These are phyloP conservation scores for Fusarium multiceps DNA, from an alignment of 2,329 filamentous ascomycete genomes.

Conservation along the genomic window DNA sequence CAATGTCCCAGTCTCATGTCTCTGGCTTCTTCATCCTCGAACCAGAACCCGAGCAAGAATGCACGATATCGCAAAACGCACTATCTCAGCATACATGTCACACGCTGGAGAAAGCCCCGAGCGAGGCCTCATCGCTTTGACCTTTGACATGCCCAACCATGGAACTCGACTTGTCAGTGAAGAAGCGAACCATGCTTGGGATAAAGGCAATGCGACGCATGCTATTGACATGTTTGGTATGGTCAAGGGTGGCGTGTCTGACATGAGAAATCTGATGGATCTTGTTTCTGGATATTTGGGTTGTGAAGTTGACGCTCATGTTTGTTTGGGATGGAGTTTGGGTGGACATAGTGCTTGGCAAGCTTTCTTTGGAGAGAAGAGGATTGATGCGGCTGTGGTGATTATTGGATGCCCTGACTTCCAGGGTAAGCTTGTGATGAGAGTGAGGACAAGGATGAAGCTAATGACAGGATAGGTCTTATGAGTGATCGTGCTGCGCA, in stretches of 20 bases:
- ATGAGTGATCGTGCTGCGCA: conserved; percentile 82
- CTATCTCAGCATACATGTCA: conserved; percentile 75
- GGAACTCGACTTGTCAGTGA: conserved; percentile 76
- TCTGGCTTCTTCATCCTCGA: conserved; percentile 93
- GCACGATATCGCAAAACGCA: conserved; percentile 76
- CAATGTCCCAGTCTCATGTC: conserved; percentile 71
- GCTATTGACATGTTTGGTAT: conserved; percentile 92
- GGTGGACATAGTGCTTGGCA: conserved; percentile 93
- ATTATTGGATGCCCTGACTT: conserved; percentile 94
- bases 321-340: conserved; percentile 84
- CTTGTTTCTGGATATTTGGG: conserved; percentile 78
- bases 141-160: conserved; percentile 95
- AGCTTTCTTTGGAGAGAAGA: conserved; percentile 78
- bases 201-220: conserved; percentile 80
- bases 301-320: conserved; percentile 67
- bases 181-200: conserved; percentile 81
- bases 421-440: conserved; percentile 60
- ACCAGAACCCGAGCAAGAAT: conserved; percentile 77
- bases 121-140: conserved; percentile 78
- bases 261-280: conserved; percentile 80
- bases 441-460: background rate
- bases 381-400: conserved; percentile 80
- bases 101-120: conserved; percentile 42
- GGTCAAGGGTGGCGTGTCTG: conserved; percentile 78
- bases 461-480: conserved; percentile 57